A percentile compares a stretch with the other conserved stretches of the same genome.
Evolutionary conservation across 2,329 filamentous ascomycete genomes (phyloP).

Genomic region (Talaromyces sp.): DNA sequence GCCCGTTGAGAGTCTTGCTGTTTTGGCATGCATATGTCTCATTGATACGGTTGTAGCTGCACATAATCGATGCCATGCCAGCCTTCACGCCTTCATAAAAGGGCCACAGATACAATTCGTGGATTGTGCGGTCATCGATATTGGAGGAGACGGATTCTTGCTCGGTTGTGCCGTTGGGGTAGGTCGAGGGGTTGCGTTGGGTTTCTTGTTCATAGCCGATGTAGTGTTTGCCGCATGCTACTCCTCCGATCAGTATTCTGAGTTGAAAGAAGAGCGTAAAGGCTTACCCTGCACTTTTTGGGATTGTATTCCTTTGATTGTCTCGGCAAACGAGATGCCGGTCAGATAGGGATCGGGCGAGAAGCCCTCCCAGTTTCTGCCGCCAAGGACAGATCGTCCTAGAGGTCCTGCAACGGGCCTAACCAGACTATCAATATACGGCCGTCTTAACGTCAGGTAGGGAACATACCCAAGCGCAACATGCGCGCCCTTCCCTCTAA

Average conservation of each 20-base stretch:
- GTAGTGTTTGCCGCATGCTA: conserved; percentile 46
- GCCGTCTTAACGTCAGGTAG: background rate
- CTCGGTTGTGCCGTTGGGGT: conserved; percentile 37
- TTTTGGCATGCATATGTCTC: conserved; percentile 50
- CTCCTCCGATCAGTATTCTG: conserved; percentile 43
- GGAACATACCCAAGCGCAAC: conserved; percentile 41
- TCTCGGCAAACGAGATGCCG: conserved; percentile 41
- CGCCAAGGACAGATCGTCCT: conserved; percentile 38
- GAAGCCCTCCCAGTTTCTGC: conserved; percentile 48
- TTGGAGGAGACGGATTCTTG: conserved; percentile 54
- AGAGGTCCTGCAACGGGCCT: conserved; percentile 34
- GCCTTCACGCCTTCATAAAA: conserved; percentile 59
- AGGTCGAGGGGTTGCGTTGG: conserved; percentile 53
- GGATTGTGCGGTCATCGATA: conserved; percentile 60
- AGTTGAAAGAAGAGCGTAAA: conserved; percentile 26
- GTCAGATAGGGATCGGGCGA: conserved; percentile 44
- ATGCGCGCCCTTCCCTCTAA: conserved; percentile 35
- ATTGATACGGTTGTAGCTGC: conserved; percentile 48
- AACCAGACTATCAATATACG: background rate
- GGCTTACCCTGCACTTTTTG: conserved; percentile 53
- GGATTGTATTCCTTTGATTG: conserved; percentile 41
- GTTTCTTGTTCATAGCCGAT: conserved; percentile 70
- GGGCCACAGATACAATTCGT: conserved; percentile 62
- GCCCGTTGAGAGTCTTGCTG: conserved; percentile 42
- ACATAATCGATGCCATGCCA: conserved; percentile 59